Conservation (phyloP, 345 rosid genomes). For the Brassica napus region Da-Ae NC_063439.1:21729501-21730000, state of each 20-base stretch:
- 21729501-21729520: background rate
- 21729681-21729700: background rate
- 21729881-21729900: background rate
- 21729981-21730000: background rate
- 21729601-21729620: conserved; percentile 77
- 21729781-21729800: conserved; percentile 70
- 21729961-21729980: background rate
- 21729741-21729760: conserved; percentile 77
- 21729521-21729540: conserved; percentile 2
- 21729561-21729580: conserved; percentile 87
- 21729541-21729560: conserved; percentile 48
- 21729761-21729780: conserved; percentile 62
- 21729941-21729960: background rate
- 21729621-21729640: conserved; percentile 25
- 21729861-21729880: conserved; percentile 38
- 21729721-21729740: background rate
- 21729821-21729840: conserved; percentile 89
- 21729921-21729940: background rate
- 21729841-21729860: conserved; percentile 97
- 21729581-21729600: conserved; percentile 78
- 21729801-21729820: conserved; percentile 99
- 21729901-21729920: background rate
- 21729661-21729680: background rate
- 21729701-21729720: background rate
- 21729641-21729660: conserved; percentile 4